Conservation (phyloP, 768 basidiomycete genomes). For the Mycena leptocephala region DNA sequence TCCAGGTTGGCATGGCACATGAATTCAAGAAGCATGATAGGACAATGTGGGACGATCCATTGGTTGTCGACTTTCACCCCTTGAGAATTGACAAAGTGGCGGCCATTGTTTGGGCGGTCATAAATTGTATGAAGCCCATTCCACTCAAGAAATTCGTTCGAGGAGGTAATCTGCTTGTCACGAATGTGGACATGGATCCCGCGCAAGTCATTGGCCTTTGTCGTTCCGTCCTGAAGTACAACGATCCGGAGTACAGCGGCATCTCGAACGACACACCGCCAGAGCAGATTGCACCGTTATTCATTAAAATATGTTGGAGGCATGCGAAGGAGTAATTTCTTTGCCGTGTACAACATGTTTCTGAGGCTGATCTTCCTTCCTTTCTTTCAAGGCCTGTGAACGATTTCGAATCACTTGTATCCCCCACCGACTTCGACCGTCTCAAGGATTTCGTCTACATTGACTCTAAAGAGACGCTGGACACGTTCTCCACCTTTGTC, state of each 20-base stretch:
- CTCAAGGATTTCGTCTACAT: constrained; percentile 1
- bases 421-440: background rate
- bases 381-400: background rate
- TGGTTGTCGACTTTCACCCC: constrained; percentile 39
- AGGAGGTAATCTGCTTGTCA: constrained; percentile 7
- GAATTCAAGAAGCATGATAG: constrained; percentile 34
- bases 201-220: constrained; percentile 3
- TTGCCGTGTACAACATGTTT: background rate
- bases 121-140: constrained; percentile 48
- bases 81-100: constrained; percentile 8
- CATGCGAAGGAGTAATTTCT: constrained; percentile 18
- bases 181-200: constrained; percentile 1
- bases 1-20: constrained; percentile 62
- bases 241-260: constrained; percentile 14
- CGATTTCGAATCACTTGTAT: background rate
- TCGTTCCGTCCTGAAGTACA: background rate
- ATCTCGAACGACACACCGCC: background rate
- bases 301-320: constrained; percentile 10
- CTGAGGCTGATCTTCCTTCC: background rate
- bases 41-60: constrained; percentile 54
- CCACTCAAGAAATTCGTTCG: background rate
- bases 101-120: constrained; percentile 38
- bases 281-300: background rate
- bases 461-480: constrained; percentile 3
- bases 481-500: background rate